phyloP scores from a whole-genome alignment of 1,284 basidiomycete species.

The Ceratobasidium sp. region DNA sequence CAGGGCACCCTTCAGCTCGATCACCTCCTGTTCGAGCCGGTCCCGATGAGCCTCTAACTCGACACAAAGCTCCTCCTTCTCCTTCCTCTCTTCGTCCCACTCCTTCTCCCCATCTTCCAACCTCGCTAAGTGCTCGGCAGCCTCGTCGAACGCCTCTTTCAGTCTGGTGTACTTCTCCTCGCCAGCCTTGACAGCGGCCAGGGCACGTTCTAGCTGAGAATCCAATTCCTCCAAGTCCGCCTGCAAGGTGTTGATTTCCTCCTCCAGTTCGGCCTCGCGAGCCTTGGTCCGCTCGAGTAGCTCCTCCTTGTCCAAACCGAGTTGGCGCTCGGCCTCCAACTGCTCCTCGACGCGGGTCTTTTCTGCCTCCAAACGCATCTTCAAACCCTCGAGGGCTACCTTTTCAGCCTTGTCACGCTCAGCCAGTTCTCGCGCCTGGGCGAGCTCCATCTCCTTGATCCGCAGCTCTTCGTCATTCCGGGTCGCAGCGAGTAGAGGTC shows the following conservation, averaged over 20 bases:
- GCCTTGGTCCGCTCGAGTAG: constrained; percentile 88
- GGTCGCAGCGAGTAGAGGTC: constrained; percentile 92
- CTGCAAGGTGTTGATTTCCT: constrained; percentile 84
- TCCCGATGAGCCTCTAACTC: constrained; percentile 69
- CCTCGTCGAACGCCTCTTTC: constrained; percentile 78
- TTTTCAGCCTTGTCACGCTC: constrained; percentile 86
- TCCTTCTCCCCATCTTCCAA: constrained; percentile 81
- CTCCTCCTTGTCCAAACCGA: constrained; percentile 85
- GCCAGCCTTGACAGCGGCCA: constrained; percentile 77
- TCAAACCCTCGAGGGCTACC: constrained; percentile 79
- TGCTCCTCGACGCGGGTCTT: constrained; percentile 84
- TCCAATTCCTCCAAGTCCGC: constrained; percentile 87
- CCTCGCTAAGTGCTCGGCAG: constrained; percentile 83
- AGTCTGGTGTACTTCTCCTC: constrained; percentile 81
- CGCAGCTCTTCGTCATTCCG: constrained; percentile 92
- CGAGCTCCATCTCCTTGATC: constrained; percentile 87
- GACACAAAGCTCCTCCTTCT: constrained; percentile 68
- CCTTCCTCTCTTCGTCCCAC: constrained; percentile 76
- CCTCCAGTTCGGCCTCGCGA: constrained; percentile 84
- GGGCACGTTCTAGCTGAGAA: constrained; percentile 83
- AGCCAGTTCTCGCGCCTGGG: constrained; percentile 82
- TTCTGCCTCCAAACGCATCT: constrained; percentile 82
- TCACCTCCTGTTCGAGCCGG: constrained; percentile 70
- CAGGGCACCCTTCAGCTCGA: constrained; percentile 78
- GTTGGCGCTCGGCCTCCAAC: constrained; percentile 82